Percentiles rank a stretch among this genome's conserved stretches.
These are phyloP conservation scores for Mycogone perniciosa DNA, from an alignment of 2,329 filamentous ascomycete species.

Conservation along the genomic window DNA sequence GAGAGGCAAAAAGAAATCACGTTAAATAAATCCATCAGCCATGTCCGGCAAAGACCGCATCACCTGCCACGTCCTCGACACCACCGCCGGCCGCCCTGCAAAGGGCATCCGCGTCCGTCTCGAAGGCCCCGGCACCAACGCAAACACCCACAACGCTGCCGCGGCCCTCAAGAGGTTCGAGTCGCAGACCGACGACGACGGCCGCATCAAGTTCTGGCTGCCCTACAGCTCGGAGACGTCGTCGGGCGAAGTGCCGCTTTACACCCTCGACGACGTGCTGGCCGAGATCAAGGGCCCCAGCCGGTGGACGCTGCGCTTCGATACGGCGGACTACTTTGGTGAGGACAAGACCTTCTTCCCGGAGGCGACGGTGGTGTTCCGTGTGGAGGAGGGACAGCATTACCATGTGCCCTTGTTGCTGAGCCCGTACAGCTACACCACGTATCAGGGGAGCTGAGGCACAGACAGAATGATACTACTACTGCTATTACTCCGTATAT, in stretches of 20 bases:
- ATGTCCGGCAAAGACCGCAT: slow-evolving; percentile 53
- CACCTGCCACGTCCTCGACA: slow-evolving; percentile 84
- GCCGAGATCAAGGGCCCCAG: slow-evolving; percentile 38
- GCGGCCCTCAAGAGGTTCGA: slow-evolving; percentile 48
- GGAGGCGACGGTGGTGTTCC: slow-evolving; percentile 49
- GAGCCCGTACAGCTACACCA: slow-evolving; percentile 74
- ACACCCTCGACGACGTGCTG: slow-evolving; percentile 52
- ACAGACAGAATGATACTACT: not conserved
- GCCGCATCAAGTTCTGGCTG: slow-evolving; percentile 64
- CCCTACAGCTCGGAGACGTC: slow-evolving; percentile 46
- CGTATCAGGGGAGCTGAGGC: slow-evolving; percentile 66
- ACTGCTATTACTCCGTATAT: not conserved
- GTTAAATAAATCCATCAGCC: not conserved
- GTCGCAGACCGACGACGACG: slow-evolving; percentile 68
- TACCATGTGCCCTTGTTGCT: slow-evolving; percentile 76
- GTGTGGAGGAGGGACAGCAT: slow-evolving; percentile 52
- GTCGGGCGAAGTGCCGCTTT: slow-evolving; percentile 51
- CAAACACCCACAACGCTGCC: slow-evolving; percentile 22
- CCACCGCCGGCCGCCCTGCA: slow-evolving; percentile 64
- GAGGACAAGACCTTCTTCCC: slow-evolving; percentile 56
- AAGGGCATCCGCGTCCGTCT: slow-evolving; percentile 61
- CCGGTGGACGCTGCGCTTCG: slow-evolving; percentile 64
- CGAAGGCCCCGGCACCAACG: slow-evolving; percentile 32
- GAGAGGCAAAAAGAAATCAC: not conserved
- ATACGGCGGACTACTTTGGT: slow-evolving; percentile 66